Base-by-base conservation (phyloP, 768 basidiomycete species). In the Trametes villosa region DNA sequence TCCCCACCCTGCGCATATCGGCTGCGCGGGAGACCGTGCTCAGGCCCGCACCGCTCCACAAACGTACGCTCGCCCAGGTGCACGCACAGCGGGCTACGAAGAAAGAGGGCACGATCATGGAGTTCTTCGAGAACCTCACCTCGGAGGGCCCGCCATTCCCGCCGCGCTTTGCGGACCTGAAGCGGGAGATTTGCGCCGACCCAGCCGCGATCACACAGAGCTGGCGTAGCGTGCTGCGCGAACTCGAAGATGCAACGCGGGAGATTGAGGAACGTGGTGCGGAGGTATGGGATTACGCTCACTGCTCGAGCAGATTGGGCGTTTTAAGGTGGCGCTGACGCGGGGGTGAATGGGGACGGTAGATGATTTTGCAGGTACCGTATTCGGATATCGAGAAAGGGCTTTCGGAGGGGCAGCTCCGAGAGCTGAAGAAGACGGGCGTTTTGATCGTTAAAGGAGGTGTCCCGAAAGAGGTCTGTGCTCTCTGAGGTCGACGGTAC, bases 371-470 rank as follows among this genome's bases (percentile, higher is more conserved):
- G 2, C 72, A 76, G 50, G 67, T 88, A 2, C 60, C 70, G 0
- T 86, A 81, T 59, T 57, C 62, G 3, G 81, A 83, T n/a, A 58
- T 88, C 0, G 65, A 75, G 38, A 64, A 60, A 1, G 85, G 87
- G 8, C 66, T 86, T 20, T 80, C 84, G 1, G 73, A 76, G 17
- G 72, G 75, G 27, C 78, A 83, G 65, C 70, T 77, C 15, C 67
- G 76, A 13, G 66, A 70, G 5, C 80, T 88, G 61, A 84, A 80
- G 65, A 73, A 71, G 53, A 75, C 77, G 0, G 89, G 90, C 1
- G 78, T 81, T 13, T 77, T 86, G 9, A 74, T 90, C 34, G 74
- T 91, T 11, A 79, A 78, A 45, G 83, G 83, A 5, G 88, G 80
- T 1, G 79, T 92, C 1, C 76, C 82, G 0, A 72, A 81, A 54